These are phyloP conservation scores for Nothopassalora personata DNA, from an alignment of 2,329 filamentous ascomycete genomes.

Conservation along the genomic window DNA sequence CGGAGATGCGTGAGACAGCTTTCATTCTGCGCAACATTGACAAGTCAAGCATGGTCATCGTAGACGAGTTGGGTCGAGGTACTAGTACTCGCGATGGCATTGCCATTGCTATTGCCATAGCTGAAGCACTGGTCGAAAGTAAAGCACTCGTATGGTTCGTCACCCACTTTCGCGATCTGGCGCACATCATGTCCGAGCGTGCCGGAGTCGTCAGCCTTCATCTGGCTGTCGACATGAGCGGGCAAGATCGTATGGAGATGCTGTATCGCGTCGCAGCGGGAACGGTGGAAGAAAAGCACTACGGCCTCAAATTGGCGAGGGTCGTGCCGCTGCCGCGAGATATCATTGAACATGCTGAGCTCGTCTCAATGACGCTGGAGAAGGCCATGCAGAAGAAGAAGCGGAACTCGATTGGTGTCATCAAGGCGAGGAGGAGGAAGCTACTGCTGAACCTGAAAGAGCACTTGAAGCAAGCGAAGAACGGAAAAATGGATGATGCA, in stretches of 20 bases:
- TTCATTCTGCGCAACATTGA: conserved; percentile 86
- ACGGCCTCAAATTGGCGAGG: conserved; percentile 76
- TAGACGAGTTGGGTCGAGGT: conserved; percentile 88
- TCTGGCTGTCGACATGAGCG: conserved; percentile 58
- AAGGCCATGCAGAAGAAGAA: conserved; percentile 54
- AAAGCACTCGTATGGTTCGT: conserved; percentile 81
- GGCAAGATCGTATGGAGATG: conserved; percentile 68
- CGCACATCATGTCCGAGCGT: conserved; percentile 66
- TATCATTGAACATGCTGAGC: conserved; percentile 64
- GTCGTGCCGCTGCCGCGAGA: conserved; percentile 65
- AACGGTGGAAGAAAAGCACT: conserved; percentile 64
- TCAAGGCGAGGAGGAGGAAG: conserved; percentile 61
- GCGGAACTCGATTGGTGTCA: conserved; percentile 53
- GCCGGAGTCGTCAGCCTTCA: conserved; percentile 79
- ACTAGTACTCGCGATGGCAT: conserved; percentile 86
- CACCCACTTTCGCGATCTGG: conserved; percentile 84
- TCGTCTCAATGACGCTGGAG: conserved; percentile 59
- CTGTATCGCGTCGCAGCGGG: conserved; percentile 77
- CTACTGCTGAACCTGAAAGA: conserved; percentile 69
- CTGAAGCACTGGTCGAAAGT: conserved; percentile 78
- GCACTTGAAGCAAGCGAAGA: conserved; percentile 62
- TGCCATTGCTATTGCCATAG: conserved; percentile 82
- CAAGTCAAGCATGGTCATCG: conserved; percentile 57
- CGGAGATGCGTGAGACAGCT: conserved; percentile 93
- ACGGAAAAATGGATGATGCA: conserved; percentile 60